Base-by-base conservation (phyloP, 176 grass and related monocot species). In the Paspalum vaginatum region DNA sequence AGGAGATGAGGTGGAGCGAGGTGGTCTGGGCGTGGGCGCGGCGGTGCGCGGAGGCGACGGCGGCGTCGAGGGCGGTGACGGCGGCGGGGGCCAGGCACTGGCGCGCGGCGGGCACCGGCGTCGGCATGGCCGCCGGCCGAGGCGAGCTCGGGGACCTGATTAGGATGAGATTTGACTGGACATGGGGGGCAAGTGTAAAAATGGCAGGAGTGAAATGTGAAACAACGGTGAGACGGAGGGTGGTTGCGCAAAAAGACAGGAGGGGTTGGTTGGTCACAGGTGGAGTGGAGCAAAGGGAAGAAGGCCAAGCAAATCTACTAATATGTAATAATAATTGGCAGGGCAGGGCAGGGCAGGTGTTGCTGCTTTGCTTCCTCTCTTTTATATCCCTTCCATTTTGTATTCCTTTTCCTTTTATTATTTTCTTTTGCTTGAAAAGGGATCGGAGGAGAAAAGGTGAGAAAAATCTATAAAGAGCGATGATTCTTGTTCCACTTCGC, bases 1-100 rank as follows among this genome's bases (percentile, higher is more conserved):
- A 91, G 61, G 72, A 77, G 78, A 76, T 86, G 87, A 83, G 91
- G 91, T 97, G 95, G 53, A 97, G 91, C 1, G 95, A 97, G 51
- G 89, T 94, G 21, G 95, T 97, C 83, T 97, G 95, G 2, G 87
- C 91, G 83, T 94, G 89, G 17, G 68, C 50, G 8, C 86, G 62
- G 16, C 81, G 81, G 51, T 68, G 86, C 7, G 86, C 86, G 61
- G 75, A 66, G 6, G 7, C 80, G n/a, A 79, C 81, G 43, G 86
- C 86, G 17, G 86, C 74, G 60, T 88, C 75, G 21, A 88, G 86
- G 0, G 81, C 86, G 2, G 75, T 43, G 8, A 59, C 59, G 75
- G 86, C 75, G 8, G 86, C 51, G 49, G 75, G 86, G 68, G 81
- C 40, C 6, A 88, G 86, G 68, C 81, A 84, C 86, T 74, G 86